Base-by-base conservation (phyloP, 2,329 filamentous ascomycete species). In the Gyromitra esculenta region DNA sequence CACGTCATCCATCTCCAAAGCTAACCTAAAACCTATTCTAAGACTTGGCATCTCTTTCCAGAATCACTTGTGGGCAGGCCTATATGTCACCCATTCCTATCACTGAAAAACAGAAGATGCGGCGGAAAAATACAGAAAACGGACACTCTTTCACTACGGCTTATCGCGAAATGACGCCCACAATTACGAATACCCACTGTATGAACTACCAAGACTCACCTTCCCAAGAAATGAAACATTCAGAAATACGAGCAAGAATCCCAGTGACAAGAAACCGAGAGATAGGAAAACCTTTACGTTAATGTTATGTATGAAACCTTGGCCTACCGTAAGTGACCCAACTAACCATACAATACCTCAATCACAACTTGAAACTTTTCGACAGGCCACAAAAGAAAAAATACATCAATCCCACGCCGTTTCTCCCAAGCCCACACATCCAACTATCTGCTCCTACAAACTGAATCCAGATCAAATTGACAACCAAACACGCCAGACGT, bases 281-380 rank as follows among this genome's bases (percentile, higher is more conserved):
- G 59, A 67, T 31, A 67, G 56, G 54, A 60, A 63, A 59, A 45
- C 35, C 66, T 25, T 59, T 69, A 69, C 59, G 11, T 31, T 52
- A 50, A 67, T 7, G 35, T 56, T 67, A 56, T 43, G 39, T 59
- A 60, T 69, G 41, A 60, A 60, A 60, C 65, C 37, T n/a, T 39
- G 21, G 59, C 65, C 54, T 69, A 60, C 18, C 35, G 15, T 31
- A 43, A 48, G 1, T 35, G 7, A 25, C 57, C 37, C n/a, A 11
- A 25, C 43, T 69, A 68, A 68, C 66, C 54, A 59, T 60, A 69
- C 66, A 69, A 31, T 35, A 31, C 31, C 39, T 39, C 37, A 57
- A 50, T 43, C 15, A 56, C 35, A 56, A 18, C 18, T 21, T n/a
- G 1, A 39, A 18, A 11, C 7, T 52, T 37, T 57, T 37, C 25